Conservation (phyloP, 163 green algal species). For the Scenedesmus sp. region DNA sequence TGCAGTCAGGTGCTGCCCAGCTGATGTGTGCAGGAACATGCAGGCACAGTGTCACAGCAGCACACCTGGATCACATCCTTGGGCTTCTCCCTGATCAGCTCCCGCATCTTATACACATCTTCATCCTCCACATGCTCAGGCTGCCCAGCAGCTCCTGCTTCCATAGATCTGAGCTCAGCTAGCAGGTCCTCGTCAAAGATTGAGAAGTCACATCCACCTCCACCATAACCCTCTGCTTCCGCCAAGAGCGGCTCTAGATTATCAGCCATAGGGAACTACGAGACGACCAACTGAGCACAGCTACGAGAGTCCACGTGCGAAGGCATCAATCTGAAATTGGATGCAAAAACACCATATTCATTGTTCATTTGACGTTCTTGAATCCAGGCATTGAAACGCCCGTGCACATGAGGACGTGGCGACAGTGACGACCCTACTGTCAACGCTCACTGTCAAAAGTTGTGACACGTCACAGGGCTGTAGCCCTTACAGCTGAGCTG, state of each 20-base stretch:
- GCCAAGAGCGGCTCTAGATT: conserved; percentile 11
- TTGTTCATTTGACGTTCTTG: no score
- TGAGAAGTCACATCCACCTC: background rate
- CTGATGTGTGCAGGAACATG: background rate
- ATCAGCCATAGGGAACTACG: conserved; percentile 17
- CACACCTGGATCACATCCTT: conserved; percentile 55
- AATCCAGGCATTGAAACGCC: background rate
- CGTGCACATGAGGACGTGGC: no score
- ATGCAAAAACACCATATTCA: no score
- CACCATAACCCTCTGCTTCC: conserved; percentile 5
- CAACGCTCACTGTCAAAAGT: no score
- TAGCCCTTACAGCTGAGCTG: background rate
- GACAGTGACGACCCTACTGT: no score
- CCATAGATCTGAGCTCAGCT: conserved; percentile 21
- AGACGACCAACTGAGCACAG: background rate
- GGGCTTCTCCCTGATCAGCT: conserved; percentile 58
- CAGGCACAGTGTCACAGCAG: background rate
- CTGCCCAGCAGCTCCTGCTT: conserved; percentile 2
- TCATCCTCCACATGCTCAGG: conserved; percentile 46
- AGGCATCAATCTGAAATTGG: no score
- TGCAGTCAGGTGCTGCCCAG: background rate
- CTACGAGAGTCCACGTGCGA: background rate
- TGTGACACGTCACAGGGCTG: background rate
- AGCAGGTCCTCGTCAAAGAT: conserved; percentile 14
- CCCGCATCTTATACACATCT: conserved; percentile 42